These are phyloP conservation scores for Kandelia obovata DNA, from an alignment of 345 rosid species.

Conservation along the genomic window DNA sequence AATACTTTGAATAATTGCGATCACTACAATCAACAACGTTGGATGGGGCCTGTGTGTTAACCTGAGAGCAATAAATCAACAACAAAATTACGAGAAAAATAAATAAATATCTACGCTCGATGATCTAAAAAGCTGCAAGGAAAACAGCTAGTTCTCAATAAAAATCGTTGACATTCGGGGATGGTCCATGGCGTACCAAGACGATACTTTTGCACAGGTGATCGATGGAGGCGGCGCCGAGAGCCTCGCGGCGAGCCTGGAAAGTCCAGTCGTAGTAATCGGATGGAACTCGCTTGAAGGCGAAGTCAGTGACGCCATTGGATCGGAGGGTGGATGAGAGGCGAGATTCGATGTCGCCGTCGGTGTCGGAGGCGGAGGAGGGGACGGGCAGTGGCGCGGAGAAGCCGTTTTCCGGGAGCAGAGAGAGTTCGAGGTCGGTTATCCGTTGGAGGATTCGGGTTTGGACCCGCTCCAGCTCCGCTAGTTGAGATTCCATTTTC, in stretches of 20 bases:
- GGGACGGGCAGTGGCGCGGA: conserved; percentile 22
- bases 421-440: conserved; percentile 42
- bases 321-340: conserved; percentile 62
- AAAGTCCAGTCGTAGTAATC: conserved; percentile 79
- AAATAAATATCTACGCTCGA: no score
- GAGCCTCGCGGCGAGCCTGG: conserved; percentile 65
- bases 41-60: conserved; percentile 75
- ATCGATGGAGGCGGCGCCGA: conserved; percentile 65
- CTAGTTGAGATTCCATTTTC: conserved; percentile 39
- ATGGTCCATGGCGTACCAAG: conserved; percentile 42
- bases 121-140: no score
- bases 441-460: conserved; percentile 49
- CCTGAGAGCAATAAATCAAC: conserved; percentile 36
- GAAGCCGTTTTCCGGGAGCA: conserved; percentile 24
- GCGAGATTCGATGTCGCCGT: conserved; percentile 45
- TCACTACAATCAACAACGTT: conserved; percentile 66
- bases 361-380: conserved; percentile 11
- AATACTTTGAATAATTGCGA: conserved; percentile 74
- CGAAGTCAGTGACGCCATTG: conserved; percentile 51
- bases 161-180: no score
- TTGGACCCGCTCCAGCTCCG: conserved; percentile 60
- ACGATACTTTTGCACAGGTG: conserved; percentile 97
- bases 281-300: conserved; percentile 51
- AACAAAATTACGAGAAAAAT: no score
- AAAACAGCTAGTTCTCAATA: no score